A percentile compares a stretch with the other conserved stretches of the same genome.
phyloP scores from a whole-genome alignment of 208 protist genomes.

The Trichomonas vaginalis region DNA sequence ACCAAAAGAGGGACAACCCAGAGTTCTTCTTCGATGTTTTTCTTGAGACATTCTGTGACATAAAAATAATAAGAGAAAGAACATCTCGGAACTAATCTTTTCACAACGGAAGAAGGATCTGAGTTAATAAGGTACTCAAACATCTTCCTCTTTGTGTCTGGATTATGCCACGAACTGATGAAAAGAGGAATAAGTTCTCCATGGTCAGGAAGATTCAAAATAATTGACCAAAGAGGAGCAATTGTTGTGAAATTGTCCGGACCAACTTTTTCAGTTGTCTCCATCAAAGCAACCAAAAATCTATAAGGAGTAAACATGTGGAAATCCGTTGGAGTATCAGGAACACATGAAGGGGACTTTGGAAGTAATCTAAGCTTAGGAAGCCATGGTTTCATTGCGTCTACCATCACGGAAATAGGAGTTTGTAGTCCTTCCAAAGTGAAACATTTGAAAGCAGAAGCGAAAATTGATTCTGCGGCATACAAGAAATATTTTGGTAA shows the following conservation, averaged over 20 bases:
- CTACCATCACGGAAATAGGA: neutral
- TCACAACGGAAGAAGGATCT: neutral
- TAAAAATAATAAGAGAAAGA: neutral
- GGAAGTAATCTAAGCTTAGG: neutral
- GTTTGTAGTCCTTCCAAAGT: neutral
- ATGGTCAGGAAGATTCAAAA: neutral
- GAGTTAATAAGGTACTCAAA: neutral
- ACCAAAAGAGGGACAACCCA: neutral
- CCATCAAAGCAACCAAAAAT: neutral
- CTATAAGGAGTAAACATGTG: neutral
- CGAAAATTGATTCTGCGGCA: neutral
- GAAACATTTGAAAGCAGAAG: neutral
- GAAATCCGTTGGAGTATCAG: neutral
- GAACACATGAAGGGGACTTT: neutral
- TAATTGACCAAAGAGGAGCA: neutral
- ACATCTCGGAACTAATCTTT: neutral
- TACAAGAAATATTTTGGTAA: neutral
- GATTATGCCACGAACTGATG: neutral
- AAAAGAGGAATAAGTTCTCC: neutral
- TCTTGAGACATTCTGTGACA: neutral
- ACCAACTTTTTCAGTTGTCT: neutral
- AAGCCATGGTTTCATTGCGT: neutral
- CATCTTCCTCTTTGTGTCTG: neutral
- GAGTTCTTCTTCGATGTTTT: neutral
- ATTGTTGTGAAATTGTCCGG: neutral